A percentile compares a stretch with the other conserved stretches of the same genome.
Conservation (phyloP, 1,284 basidiomycete genomes). For the Clitocybe nebularis region DNA sequence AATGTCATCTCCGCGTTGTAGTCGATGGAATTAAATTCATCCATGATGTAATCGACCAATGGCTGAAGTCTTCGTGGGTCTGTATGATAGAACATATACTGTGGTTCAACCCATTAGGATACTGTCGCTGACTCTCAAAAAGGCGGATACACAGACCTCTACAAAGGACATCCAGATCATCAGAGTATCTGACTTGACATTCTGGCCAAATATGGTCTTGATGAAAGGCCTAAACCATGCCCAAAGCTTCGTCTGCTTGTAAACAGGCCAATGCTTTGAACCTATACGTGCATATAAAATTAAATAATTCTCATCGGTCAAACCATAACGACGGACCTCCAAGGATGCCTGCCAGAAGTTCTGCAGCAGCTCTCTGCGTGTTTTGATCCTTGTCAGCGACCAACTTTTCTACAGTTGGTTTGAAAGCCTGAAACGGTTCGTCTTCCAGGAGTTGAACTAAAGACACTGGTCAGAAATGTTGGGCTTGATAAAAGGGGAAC, state of each 20-base stretch:
- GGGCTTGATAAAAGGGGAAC: background rate
- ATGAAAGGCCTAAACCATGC: slow-evolving; percentile 76
- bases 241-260: slow-evolving; percentile 73
- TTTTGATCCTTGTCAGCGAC: slow-evolving; percentile 64
- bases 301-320: background rate
- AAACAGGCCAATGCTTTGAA: slow-evolving; percentile 84
- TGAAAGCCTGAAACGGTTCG: slow-evolving; percentile 54
- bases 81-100: slow-evolving; percentile 74
- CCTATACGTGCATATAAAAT: slow-evolving; percentile 37
- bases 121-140: too few relatives aligned
- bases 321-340: slow-evolving; percentile 36
- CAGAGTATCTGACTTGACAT: slow-evolving; percentile 64
- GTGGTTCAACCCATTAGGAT: slow-evolving; percentile 1
- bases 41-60: slow-evolving; percentile 70
- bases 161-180: slow-evolving; percentile 68
- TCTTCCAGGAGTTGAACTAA: slow-evolving; percentile 69
- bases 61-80: slow-evolving; percentile 85
- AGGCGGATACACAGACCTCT: slow-evolving; percentile 41
- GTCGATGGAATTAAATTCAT: slow-evolving; percentile 61
- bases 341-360: slow-evolving; percentile 80
- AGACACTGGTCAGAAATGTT: slow-evolving; percentile 9
- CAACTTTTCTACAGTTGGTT: slow-evolving; percentile 50
- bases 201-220: slow-evolving; percentile 60
- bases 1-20: slow-evolving; percentile 76
- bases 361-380: slow-evolving; percentile 86